These are phyloP conservation scores for Ogataea ramenticola DNA, from an alignment of 805 yeast species.

Conservation along the genomic window DNA sequence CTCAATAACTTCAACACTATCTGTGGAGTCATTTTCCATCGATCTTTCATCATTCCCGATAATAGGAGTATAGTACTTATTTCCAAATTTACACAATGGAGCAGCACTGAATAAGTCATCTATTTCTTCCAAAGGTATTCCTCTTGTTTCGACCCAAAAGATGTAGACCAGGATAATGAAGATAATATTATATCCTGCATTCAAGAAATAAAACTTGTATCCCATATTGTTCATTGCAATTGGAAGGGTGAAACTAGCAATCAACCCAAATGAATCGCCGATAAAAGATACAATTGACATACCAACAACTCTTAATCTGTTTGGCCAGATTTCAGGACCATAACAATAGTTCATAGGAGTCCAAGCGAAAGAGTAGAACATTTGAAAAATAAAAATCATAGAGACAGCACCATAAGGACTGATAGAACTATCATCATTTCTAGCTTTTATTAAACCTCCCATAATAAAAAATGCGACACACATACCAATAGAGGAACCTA, in stretches of 20 bases:
- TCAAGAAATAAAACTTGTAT: slow-evolving; percentile 25
- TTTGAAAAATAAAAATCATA: slow-evolving; percentile 42
- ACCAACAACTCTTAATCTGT: slow-evolving; percentile 16
- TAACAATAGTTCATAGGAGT: slow-evolving; percentile 41
- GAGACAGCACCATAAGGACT: slow-evolving; percentile 22
- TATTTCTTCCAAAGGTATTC: slow-evolving; percentile 3
- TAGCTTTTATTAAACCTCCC: slow-evolving; percentile 13
- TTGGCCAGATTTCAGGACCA: slow-evolving; percentile 34
- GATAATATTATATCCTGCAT: slow-evolving; percentile 14
- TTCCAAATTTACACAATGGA: slow-evolving; percentile 19
- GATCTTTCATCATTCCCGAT: too few species aligned
- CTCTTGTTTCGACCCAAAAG: slow-evolving; percentile 21
- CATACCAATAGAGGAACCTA: slow-evolving; percentile 11
- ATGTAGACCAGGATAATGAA: slow-evolving; percentile 13
- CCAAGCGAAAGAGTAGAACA: slow-evolving; percentile 33
- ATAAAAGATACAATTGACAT: slow-evolving; percentile 7
- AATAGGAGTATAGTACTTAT: too few species aligned
- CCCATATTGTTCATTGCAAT: slow-evolving; percentile 31
- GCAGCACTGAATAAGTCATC: slow-evolving; percentile 4
- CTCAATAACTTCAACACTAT: too few species aligned
- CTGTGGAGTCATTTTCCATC: too few species aligned
- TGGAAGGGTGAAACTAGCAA: slow-evolving; percentile 25
- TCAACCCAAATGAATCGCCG: slow-evolving; percentile 15
- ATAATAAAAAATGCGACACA: slow-evolving; percentile 12
- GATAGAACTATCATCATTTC: slow-evolving; percentile 3